Evolutionary conservation across 2,329 filamentous ascomycete species (phyloP).

Genomic region (Aspergillus sp.): DNA sequence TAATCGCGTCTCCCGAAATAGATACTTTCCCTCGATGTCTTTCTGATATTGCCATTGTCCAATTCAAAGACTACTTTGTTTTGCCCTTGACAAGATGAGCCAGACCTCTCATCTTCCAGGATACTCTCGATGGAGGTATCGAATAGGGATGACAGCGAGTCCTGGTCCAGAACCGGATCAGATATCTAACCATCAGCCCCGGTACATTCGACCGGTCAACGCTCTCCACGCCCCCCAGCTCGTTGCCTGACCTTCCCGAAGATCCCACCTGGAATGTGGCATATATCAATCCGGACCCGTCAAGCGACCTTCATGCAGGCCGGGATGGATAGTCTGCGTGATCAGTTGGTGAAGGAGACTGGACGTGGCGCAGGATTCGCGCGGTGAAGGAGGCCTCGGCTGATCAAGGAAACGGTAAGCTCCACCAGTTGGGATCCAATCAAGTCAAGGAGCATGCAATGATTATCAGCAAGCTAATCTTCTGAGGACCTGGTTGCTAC

Average conservation of each 20-base stretch:
- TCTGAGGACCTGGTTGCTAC: too few species aligned
- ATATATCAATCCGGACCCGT: too few species aligned
- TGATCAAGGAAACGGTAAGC: too few species aligned
- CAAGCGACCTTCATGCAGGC: too few species aligned
- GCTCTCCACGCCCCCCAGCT: neutral
- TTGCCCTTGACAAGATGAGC: neutral
- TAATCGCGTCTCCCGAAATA: neutral
- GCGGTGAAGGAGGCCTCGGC: too few species aligned
- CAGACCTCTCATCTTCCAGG: neutral
- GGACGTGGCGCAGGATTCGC: too few species aligned
- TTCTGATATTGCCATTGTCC: neutral
- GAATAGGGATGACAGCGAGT: conserved; percentile 1
- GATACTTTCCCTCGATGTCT: neutral
- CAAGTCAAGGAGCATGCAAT: too few species aligned
- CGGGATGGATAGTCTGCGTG: too few species aligned
- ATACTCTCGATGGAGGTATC: conserved; percentile 2
- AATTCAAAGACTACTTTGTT: neutral
- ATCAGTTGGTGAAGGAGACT: too few species aligned
- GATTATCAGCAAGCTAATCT: too few species aligned
- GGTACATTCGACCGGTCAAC: neutral
- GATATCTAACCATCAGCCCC: neutral
- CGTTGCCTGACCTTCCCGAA: neutral
- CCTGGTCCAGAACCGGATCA: neutral
- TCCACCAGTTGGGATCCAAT: too few species aligned
- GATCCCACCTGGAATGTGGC: too few species aligned